Conservation (phyloP, 2,329 filamentous ascomycete genomes). For the Myotisia sp. region DNA sequence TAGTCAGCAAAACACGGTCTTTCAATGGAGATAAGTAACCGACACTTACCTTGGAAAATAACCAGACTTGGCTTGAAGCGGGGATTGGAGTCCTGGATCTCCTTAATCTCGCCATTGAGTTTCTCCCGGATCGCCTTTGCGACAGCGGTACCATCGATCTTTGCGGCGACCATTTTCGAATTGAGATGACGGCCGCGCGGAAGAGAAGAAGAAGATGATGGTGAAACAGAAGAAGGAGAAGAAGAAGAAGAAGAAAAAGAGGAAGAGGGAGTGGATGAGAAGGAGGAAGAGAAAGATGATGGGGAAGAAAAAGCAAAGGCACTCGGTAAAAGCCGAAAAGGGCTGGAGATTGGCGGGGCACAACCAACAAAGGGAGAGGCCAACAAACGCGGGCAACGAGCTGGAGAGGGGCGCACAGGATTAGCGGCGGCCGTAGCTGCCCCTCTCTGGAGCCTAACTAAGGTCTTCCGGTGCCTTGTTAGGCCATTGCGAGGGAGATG, state of each 20-base stretch:
- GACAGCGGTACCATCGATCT: conserved; percentile 92
- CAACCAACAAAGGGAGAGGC: neutral
- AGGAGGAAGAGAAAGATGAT: conserved; percentile 2
- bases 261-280: conserved; percentile 5
- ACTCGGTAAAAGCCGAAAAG: conserved; percentile 8
- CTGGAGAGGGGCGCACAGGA: neutral
- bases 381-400: neutral
- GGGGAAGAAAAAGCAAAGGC: neutral
- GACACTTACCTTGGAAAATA: conserved; percentile 71
- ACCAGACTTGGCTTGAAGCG: conserved; percentile 79
- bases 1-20: conserved; percentile 4
- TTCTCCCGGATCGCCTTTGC: conserved; percentile 79
- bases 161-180: conserved; percentile 64
- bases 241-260: conserved; percentile 7
- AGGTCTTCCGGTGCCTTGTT: too few species aligned
- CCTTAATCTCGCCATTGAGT: conserved; percentile 63
- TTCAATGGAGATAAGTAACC: neutral
- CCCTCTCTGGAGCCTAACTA: neutral
- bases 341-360: conserved; percentile 1
- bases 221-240: neutral
- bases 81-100: conserved; percentile 68
- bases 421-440: neutral
- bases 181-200: too few species aligned
- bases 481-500: too few species aligned
- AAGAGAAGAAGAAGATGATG: conserved; percentile 3